Evolutionary conservation across 768 basidiomycete species (phyloP), one percentile per base, ranked within the genome.

Genomic region (Russula brevipes): DNA sequence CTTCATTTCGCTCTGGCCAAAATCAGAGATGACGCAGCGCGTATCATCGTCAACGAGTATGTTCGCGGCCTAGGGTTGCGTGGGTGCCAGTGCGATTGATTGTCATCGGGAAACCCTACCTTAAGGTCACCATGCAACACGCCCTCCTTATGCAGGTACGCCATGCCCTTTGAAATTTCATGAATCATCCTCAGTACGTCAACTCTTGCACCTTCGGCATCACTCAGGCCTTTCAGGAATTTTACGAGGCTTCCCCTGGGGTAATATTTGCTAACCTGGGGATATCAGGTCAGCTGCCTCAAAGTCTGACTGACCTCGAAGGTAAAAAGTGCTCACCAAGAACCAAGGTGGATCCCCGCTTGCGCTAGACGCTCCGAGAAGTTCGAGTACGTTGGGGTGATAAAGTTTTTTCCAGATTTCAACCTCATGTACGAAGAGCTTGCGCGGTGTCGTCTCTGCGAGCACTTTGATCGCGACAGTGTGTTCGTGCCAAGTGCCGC

Each of bases 111-210:
- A 16, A 47, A 35, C 4, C 54, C 77, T 39, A 87, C 89, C 80
- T 91, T 93, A 54, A 94, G 77, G 73, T 92, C 88, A 1, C 90
- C 91, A 70, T 94, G 91, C 65, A 91, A 70, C 4, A 92, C 81
- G 3, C 81, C 85, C 62, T 81, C 74, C 5, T 72, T 69, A 72
- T 94, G 91, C 64, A 94, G 72, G 72, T 93, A 92, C 57, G 83
- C 80, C 90, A 94, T 91, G 9, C 91, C 91, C 68, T 82, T 80
- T 12, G 89, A 85, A 66, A 92, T 83, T 73, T 92, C 86, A 61
- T 85, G 78, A 71, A 92, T 82, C 73, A 84, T 85, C 67, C 80
- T 77, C 69, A 86, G 76, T 44, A 81, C 71, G 65, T 87, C 82
- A 17, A 74, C 73, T 42, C 76, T 74, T 51, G 77, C 75, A 30